Percentiles rank a stretch among this genome's conserved stretches.
These are phyloP conservation scores for Clarireedia hainanense DNA, from an alignment of 2,329 filamentous ascomycete species.

Conservation along the genomic window DNA sequence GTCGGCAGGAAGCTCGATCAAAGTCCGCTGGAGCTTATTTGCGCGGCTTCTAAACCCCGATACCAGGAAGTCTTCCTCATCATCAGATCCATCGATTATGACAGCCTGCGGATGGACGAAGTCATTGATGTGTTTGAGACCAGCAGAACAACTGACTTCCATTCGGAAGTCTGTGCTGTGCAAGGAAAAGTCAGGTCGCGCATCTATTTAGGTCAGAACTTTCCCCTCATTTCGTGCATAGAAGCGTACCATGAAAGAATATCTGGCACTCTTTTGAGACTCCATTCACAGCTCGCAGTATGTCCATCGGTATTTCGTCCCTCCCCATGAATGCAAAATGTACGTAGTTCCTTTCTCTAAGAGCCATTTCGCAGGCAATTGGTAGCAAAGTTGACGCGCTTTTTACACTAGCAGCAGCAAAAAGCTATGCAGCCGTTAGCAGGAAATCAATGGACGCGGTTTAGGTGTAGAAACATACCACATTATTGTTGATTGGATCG, in stretches of 20 bases:
- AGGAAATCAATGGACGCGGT: neutral
- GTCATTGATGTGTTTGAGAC: conserved; percentile 62
- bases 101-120: conserved; percentile 69
- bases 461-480: conserved; percentile 41
- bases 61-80: conserved; percentile 64
- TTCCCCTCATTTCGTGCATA: neutral
- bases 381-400: conserved; percentile 69
- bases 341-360: conserved; percentile 60
- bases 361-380: conserved; percentile 80
- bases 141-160: conserved; percentile 53
- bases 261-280: conserved; percentile 64
- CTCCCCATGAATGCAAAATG: conserved; percentile 76
- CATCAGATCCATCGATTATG: conserved; percentile 54
- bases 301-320: conserved; percentile 58
- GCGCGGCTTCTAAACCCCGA: conserved; percentile 50
- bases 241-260: conserved; percentile 41
- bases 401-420: conserved; percentile 66
- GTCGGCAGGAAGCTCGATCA: conserved; percentile 67
- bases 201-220: conserved; percentile 44
- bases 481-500: conserved; percentile 52
- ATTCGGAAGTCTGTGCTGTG: conserved; percentile 65
- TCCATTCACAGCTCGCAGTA: conserved; percentile 70
- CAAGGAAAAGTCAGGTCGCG: conserved; percentile 63
- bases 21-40: conserved; percentile 42
- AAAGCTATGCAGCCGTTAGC: conserved; percentile 40